These are phyloP conservation scores for Liquidambar formosana DNA, from an alignment of 164 flowering plant genomes.

Conservation along the genomic window DNA sequence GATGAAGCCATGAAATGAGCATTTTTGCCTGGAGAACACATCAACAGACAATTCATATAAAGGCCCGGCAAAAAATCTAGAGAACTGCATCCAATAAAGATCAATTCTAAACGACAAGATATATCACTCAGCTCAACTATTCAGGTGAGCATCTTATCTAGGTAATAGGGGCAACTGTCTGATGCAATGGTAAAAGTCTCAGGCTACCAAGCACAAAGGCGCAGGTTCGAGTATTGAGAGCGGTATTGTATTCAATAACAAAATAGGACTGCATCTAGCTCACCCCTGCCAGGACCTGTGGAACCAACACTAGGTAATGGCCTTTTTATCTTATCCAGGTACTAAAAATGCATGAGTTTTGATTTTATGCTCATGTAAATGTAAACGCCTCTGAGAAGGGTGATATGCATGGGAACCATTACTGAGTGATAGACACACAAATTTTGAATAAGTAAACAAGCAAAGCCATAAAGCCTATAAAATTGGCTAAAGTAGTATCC, in stretches of 20 bases:
- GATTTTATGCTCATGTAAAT: background rate
- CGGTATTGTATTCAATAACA: too few relatives aligned
- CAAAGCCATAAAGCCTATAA: background rate
- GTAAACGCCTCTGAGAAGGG: background rate
- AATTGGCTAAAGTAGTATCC: conserved; percentile 3
- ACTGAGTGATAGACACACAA: background rate
- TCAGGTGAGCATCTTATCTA: background rate
- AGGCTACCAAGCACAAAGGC: too few relatives aligned
- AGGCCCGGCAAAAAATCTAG: too few relatives aligned
- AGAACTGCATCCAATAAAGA: conserved; percentile 1
- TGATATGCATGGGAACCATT: background rate
- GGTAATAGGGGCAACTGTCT: too few relatives aligned
- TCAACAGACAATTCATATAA: background rate
- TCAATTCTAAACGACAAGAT: background rate
- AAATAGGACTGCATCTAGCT: too few relatives aligned
- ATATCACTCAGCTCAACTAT: background rate
- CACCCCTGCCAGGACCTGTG: too few relatives aligned
- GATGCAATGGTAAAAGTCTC: too few relatives aligned
- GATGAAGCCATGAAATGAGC: background rate
- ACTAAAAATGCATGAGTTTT: background rate
- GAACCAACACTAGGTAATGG: too few relatives aligned
- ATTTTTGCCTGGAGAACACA: background rate
- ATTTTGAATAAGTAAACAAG: background rate
- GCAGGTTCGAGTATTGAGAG: too few relatives aligned
- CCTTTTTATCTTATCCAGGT: too few relatives aligned